A percentile compares a stretch with the other conserved stretches of the same genome.
Evolutionary conservation across 2,329 filamentous ascomycete species (phyloP).

Genomic region (Fusarium keratoplasticum): DNA sequence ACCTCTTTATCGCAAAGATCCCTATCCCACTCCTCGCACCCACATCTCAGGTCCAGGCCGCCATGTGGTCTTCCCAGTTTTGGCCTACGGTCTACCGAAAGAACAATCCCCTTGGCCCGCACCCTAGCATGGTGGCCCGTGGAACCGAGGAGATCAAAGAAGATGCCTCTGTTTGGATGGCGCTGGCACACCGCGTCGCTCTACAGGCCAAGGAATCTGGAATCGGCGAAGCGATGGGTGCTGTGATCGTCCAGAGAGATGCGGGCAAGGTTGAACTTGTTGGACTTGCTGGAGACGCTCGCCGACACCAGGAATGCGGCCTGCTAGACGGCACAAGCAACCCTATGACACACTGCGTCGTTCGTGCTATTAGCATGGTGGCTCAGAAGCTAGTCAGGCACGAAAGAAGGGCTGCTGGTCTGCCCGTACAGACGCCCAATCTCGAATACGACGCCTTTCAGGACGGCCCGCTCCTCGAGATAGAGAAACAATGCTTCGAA

Average conservation of each 20-base stretch:
- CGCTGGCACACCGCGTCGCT: conserved; percentile 73
- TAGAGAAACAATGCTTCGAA: conserved; percentile 73
- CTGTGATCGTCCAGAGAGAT: conserved; percentile 77
- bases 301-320: conserved; percentile 69
- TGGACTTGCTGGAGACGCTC: conserved; percentile 80
- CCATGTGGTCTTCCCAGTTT: conserved; percentile 78
- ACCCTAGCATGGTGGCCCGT: conserved; percentile 78
- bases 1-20: conserved; percentile 70
- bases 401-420: conserved; percentile 58
- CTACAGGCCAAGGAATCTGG: conserved; percentile 66
- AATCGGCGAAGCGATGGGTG: conserved; percentile 77
- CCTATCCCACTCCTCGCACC: conserved; percentile 79
- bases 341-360: conserved; percentile 80
- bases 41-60: conserved; percentile 80
- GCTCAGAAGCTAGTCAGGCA: conserved; percentile 73
- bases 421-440: conserved; percentile 51
- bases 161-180: conserved; percentile 75
- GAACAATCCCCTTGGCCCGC: conserved; percentile 87
- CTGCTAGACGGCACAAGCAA: conserved; percentile 68
- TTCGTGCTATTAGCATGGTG: conserved; percentile 86
- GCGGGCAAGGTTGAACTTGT: conserved; percentile 68
- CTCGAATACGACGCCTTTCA: conserved; percentile 73
- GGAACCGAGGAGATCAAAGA: conserved; percentile 75
- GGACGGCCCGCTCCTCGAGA: conserved; percentile 74
- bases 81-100: conserved; percentile 90